Evolutionary conservation across 257 asterid species (phyloP), one percentile per base, ranked within the genome.

Genomic region (Nicotiana undulata): DNA sequence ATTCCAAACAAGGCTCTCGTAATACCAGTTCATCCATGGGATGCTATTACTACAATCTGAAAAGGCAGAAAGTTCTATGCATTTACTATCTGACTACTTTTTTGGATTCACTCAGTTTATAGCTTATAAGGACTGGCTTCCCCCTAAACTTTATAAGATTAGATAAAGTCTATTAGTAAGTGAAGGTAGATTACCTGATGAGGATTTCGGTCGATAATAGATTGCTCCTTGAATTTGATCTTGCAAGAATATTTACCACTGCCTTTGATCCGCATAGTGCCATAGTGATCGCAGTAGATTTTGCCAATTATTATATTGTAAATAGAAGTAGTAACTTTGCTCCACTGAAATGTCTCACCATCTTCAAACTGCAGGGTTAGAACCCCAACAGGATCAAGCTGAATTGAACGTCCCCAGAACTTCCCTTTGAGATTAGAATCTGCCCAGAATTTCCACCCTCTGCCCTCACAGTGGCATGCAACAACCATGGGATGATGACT

Each of bases 321-420:
- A 82, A 96, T 94, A 32, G 99, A 92, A 77, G 99, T 96, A 44
- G 99, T 96, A 85, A 96, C 98, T 90, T 96, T 96, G 91, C 98
- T 94, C 99, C 99, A 96, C 83, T 94, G 92, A 87, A 96, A 93
- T 72, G 97, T 91, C 85, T 96, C 98, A 0, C 98, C 99, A 76
- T 90, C 98, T 85, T 94, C 99, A 83, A 96, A 96, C 88, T 92
- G 95, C 85, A 96, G 90, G 81, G 93, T 94, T 51, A 96, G 95
- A 82, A 87, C 64, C 49, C 99, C 99, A 74, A 96, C 93, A 59
- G 98, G 99, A 85, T 96, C 99, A 68, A 96, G 98, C 85, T 96
- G 99, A 86, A 96, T 96, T 17, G 99, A 96, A 70, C 98, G 96
- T 3, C 98, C 99, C 99, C 99, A 96, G 85, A 96, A 96, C 90